These are phyloP conservation scores for Emydomyces testavorans DNA, from an alignment of 2,329 filamentous ascomycete genomes.

Conservation along the genomic window DNA sequence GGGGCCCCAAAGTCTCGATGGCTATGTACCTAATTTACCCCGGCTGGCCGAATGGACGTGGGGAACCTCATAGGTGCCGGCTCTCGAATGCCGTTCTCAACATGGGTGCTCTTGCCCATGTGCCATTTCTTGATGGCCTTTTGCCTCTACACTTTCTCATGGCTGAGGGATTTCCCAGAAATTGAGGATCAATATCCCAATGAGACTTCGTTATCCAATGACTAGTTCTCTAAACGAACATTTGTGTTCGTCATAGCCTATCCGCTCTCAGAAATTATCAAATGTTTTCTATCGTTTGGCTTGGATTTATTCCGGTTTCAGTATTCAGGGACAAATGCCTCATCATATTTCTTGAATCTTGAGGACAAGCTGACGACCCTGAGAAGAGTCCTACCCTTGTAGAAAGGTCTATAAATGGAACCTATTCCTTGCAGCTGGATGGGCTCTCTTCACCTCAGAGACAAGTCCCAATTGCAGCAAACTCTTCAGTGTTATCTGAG, in stretches of 20 bases:
- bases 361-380: not conserved
- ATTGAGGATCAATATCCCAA: too few relatives aligned
- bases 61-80: slow-evolving; percentile 1
- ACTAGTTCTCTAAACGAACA: not conserved
- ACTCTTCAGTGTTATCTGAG: not conserved
- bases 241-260: not conserved
- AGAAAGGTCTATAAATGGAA: slow-evolving; percentile 6
- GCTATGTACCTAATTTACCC: too few relatives aligned
- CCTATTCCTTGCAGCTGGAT: not conserved
- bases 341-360: not conserved
- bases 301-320: not conserved
- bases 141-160: not conserved
- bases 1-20: too few relatives aligned
- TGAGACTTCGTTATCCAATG: not conserved
- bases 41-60: not conserved
- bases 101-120: not conserved
- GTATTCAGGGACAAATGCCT: not conserved
- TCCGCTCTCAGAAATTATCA: slow-evolving; percentile 9
- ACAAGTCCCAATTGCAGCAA: not conserved
- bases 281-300: not conserved
- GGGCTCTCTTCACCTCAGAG: not conserved
- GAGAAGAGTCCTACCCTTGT: not conserved
- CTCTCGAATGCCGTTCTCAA: not conserved
- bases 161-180: slow-evolving; percentile 6
- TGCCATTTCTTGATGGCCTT: slow-evolving; percentile 1